Percentiles rank a stretch among this genome's conserved stretches.
Evolutionary conservation across 2,329 filamentous ascomycete genomes (phyloP).

Genomic region (Pseudovirgaria hyperparasitica): DNA sequence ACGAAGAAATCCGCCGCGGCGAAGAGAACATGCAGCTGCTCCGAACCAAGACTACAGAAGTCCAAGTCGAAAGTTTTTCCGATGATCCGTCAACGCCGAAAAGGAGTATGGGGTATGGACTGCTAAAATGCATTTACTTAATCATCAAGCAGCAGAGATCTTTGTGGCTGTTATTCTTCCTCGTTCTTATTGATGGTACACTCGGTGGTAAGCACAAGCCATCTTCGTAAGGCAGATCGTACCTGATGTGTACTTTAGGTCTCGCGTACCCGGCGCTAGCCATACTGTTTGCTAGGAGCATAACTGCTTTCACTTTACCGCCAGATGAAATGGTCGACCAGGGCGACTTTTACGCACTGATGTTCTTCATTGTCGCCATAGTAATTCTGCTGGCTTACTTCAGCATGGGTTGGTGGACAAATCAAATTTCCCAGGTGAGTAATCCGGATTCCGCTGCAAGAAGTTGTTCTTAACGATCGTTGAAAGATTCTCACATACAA

Average conservation of each 20-base stretch:
- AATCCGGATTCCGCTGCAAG: constrained; percentile 18
- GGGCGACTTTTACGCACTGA: constrained; percentile 40
- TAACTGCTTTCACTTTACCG: constrained; percentile 34
- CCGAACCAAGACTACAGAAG: constrained; percentile 17
- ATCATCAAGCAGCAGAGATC: constrained; percentile 20
- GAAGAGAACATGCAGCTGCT: constrained; percentile 11
- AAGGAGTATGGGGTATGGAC: constrained; percentile 16
- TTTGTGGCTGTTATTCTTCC: constrained; percentile 23
- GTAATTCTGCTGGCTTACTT: constrained; percentile 33
- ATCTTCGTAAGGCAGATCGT: constrained; percentile 13
- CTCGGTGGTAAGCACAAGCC: constrained; percentile 20
- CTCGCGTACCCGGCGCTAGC: constrained; percentile 36
- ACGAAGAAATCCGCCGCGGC: constrained; percentile 7
- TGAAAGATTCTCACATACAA: constrained; percentile 14
- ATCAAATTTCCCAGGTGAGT: constrained; percentile 32
- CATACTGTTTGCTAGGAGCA: constrained; percentile 36
- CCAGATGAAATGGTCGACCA: constrained; percentile 24
- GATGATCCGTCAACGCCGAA: constrained; percentile 10
- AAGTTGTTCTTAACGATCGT: constrained; percentile 7
- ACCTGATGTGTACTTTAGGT: too few species aligned
- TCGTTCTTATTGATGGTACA: constrained; percentile 16
- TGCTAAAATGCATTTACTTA: constrained; percentile 13
- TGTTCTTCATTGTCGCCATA: constrained; percentile 43
- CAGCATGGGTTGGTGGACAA: constrained; percentile 32
- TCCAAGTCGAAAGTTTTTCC: constrained; percentile 9